Base-by-base conservation (phyloP, 331 rosid species). In the Quercus lobata region DNA sequence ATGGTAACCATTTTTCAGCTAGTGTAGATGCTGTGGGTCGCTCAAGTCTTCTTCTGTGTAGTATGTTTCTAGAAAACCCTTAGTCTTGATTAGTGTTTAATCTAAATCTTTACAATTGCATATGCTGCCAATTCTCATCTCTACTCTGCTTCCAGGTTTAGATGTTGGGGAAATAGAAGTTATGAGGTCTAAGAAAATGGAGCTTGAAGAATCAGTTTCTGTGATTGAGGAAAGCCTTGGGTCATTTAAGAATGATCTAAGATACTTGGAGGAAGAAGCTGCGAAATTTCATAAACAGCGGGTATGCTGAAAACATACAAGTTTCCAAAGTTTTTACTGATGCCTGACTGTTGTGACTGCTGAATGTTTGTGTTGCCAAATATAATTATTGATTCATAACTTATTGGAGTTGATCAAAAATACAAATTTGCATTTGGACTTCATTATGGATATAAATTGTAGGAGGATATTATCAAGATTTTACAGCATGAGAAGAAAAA, bases 1-100 rank as follows among this genome's bases (percentile, higher is more conserved):
- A 95, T 75, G 97, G 96, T 41, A 84, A 79, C 82, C 94, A 95
- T 89, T 72, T 87, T 19, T 88, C 97, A 17, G 93, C 89, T 69
- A 82, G 82, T 30, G 96, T 95, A 81, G 91, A 91, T 7, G 83
- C 88, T 46, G 96, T 92, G 72, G 35, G 58, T 17, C 87, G 73
- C 27, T 85, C 97, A 55, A 86, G 72, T 41, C 88, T 91, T 80
- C 80, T 95, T 30, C 66, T 87, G 76, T 84, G 89, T 70, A 88
- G 97, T 95, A 91, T 81, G 86, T 60, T 66, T 72, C 84, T 71
- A n/a, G 81, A 1, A 77, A 83, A 8, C 65, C 65, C 21, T 32
- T 76, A 41, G 21, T 76, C 55, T 68, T 62, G 16, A 72, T 76
- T 58, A 65, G 62, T 52, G 57, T 57, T 25, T 27, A 37, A 35